Conservation (phyloP, 1,284 basidiomycete species). For the Moniliophthora roreri region DNA sequence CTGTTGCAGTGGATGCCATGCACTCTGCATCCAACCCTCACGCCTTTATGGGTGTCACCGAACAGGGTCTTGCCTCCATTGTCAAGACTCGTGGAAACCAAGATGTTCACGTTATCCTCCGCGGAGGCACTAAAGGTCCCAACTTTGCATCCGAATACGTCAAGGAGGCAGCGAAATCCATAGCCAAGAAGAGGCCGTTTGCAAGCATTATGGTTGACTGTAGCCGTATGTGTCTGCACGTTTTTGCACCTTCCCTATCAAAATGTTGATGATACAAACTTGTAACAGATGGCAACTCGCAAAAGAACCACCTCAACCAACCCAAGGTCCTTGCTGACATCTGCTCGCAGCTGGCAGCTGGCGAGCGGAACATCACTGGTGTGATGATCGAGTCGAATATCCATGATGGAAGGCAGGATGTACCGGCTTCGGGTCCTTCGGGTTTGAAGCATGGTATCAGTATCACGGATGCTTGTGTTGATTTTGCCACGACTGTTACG, state of each 20-base stretch:
- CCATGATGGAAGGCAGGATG: conserved; percentile 84
- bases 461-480: conserved; percentile 93
- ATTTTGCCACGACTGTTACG: conserved; percentile 81
- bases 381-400: conserved; percentile 98
- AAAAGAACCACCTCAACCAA: conserved; percentile 92
- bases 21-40: conserved; percentile 89
- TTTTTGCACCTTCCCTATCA: conserved; percentile 13
- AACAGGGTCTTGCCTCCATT: conserved; percentile 92
- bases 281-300: conserved; percentile 80
- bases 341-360: conserved; percentile 76
- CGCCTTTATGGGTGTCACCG: conserved; percentile 97
- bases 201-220: conserved; percentile 87
- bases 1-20: conserved; percentile 95
- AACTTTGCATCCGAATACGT: conserved; percentile 83
- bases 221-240: conserved; percentile 58
- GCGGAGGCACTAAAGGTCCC: conserved; percentile 86
- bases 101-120: conserved; percentile 92
- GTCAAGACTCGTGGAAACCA: conserved; percentile 94
- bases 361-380: conserved; percentile 83
- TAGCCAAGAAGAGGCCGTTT: conserved; percentile 72
- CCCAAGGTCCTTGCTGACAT: conserved; percentile 79
- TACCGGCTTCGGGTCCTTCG: conserved; percentile 61
- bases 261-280: conserved; percentile 5
- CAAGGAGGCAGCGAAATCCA: conserved; percentile 64
- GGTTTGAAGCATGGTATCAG: conserved; percentile 83